Conservation (phyloP, 768 basidiomycete genomes). For the Suillus ampliporus region DNA sequence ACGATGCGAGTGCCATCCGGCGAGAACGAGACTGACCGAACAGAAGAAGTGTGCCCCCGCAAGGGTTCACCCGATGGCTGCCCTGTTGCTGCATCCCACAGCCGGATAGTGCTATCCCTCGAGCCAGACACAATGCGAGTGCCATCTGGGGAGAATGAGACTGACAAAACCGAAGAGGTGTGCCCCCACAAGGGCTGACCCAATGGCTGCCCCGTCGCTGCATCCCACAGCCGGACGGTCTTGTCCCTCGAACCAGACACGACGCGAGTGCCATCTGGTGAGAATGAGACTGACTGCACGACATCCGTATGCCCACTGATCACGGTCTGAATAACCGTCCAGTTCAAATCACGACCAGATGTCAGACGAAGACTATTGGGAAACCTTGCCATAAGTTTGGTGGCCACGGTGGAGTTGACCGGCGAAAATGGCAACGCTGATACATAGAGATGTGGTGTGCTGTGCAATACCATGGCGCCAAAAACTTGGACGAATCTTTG, state of each 20-base stretch:
- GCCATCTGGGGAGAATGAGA: slow-evolving; percentile 19
- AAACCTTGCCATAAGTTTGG: neutral
- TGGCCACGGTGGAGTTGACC: slow-evolving; percentile 32
- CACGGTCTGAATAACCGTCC: slow-evolving; percentile 9
- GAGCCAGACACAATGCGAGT: slow-evolving; percentile 15
- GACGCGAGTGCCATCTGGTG: slow-evolving; percentile 18
- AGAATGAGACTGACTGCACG: slow-evolving; percentile 16
- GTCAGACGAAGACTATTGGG: neutral
- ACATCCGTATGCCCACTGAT: slow-evolving; percentile 6
- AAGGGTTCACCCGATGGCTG: slow-evolving; percentile 5
- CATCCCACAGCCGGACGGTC: slow-evolving; percentile 28
- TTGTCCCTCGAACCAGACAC: slow-evolving; percentile 25
- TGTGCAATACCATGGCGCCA: slow-evolving; percentile 16
- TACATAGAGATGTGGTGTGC: slow-evolving; percentile 30
- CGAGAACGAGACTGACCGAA: slow-evolving; percentile 10
- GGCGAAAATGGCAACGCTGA: slow-evolving; percentile 32
- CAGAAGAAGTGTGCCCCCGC: slow-evolving; percentile 12
- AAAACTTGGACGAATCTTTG: slow-evolving; percentile 22
- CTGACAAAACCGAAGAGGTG: slow-evolving; percentile 7
- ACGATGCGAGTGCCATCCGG: slow-evolving; percentile 2
- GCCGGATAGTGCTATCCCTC: slow-evolving; percentile 6
- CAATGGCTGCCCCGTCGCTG: slow-evolving; percentile 11
- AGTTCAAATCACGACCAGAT: neutral
- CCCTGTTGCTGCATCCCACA: slow-evolving; percentile 19
- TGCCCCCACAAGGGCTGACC: slow-evolving; percentile 13